phyloP scores from a whole-genome alignment of 2,329 filamentous ascomycete genomes.

The Penicillium sp. region DNA sequence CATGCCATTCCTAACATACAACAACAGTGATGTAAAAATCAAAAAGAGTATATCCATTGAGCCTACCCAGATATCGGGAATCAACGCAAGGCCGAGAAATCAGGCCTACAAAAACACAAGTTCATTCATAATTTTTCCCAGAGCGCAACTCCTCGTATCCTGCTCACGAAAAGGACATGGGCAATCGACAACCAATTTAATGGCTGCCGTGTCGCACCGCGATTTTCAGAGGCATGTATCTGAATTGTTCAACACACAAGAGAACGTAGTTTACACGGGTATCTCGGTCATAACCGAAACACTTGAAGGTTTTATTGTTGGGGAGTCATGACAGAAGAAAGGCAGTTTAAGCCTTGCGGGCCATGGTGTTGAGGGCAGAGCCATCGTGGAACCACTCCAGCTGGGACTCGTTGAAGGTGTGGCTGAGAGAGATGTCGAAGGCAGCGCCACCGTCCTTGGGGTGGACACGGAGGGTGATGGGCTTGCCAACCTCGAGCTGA shows the following conservation, averaged over 20 bases:
- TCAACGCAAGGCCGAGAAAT: slow-evolving; percentile 25
- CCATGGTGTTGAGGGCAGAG: slow-evolving; percentile 97
- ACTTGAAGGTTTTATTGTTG: slow-evolving; percentile 8
- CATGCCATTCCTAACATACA: slow-evolving; percentile 40
- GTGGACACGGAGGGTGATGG: slow-evolving; percentile 87
- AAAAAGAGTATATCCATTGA: slow-evolving; percentile 42
- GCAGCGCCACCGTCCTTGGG: slow-evolving; percentile 72
- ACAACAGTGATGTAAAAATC: slow-evolving; percentile 25
- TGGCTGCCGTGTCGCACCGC: background rate
- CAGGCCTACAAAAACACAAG: slow-evolving; percentile 31
- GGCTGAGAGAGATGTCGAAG: slow-evolving; percentile 79
- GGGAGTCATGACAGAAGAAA: slow-evolving; percentile 4
- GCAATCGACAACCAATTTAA: slow-evolving; percentile 9
- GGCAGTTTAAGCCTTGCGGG: slow-evolving; percentile 57
- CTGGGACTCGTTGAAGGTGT: slow-evolving; percentile 98
- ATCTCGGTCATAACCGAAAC: slow-evolving; percentile 3
- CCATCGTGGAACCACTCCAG: slow-evolving; percentile 99
- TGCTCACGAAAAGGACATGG: slow-evolving; percentile 28
- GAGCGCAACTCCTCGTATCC: slow-evolving; percentile 35
- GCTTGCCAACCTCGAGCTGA: slow-evolving; percentile 86
- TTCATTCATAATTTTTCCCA: slow-evolving; percentile 35
- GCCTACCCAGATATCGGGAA: slow-evolving; percentile 34
- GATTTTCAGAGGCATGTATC: slow-evolving; percentile 6
- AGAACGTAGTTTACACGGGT: slow-evolving; percentile 28
- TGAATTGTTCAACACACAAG: slow-evolving; percentile 28